phyloP scores from a whole-genome alignment of 495 filamentous ascomycete species.

The Podospora conica region DNA sequence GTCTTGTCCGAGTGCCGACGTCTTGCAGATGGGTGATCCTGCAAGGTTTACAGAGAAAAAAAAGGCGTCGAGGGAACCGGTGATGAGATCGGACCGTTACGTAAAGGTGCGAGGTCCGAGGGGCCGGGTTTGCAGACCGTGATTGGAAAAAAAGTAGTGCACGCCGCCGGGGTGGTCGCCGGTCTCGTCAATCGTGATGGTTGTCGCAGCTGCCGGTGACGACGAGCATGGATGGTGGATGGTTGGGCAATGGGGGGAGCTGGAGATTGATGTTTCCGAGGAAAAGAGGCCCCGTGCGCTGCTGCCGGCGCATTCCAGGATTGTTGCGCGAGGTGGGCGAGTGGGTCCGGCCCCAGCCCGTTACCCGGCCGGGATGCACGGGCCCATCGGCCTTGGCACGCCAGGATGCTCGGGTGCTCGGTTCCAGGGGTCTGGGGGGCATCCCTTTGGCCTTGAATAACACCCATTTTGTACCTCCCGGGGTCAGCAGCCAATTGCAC shows the following conservation, averaged over 20 bases:
- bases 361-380: background rate
- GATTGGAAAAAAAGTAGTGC: background rate
- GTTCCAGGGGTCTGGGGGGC: background rate
- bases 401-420: background rate
- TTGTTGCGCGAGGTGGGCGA: background rate
- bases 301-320: background rate
- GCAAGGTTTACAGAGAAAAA: background rate
- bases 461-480: no score
- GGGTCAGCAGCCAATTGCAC: no score
- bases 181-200: background rate
- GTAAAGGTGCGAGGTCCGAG: constrained; percentile 10
- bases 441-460: no score
- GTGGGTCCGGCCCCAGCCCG: background rate
- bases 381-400: background rate
- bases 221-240: background rate
- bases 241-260: no score
- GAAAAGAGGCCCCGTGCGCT: background rate
- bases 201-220: background rate
- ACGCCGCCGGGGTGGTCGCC: background rate
- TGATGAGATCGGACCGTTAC: background rate
- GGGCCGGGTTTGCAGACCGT: background rate
- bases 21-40: background rate
- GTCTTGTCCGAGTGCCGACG: background rate
- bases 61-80: background rate
- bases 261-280: background rate